A percentile compares a stretch with the other conserved stretches of the same genome.
phyloP scores from a whole-genome alignment of 2,329 filamentous ascomycete species.

The Fusarium incarnatum region DNA sequence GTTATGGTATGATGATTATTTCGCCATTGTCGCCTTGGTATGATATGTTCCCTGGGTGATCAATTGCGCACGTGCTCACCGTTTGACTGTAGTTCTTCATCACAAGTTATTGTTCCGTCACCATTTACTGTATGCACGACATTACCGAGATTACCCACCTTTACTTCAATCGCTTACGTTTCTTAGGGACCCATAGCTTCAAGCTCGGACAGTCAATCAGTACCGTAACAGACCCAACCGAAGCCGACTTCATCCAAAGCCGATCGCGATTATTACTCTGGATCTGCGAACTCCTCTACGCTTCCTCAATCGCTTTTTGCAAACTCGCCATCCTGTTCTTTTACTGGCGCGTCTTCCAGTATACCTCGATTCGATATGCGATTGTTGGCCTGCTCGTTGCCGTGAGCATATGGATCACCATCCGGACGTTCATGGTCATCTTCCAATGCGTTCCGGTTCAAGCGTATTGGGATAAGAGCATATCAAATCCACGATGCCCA shows the following conservation, averaged over 20 bases:
- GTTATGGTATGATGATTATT: slow-evolving; percentile 43
- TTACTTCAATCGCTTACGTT: background rate
- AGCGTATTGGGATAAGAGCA: slow-evolving; percentile 48
- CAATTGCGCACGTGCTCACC: background rate
- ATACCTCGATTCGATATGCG: slow-evolving; percentile 44
- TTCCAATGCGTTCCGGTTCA: slow-evolving; percentile 52
- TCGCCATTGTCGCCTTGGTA: slow-evolving; percentile 37
- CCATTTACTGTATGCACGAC: slow-evolving; percentile 23
- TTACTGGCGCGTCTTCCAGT: slow-evolving; percentile 48
- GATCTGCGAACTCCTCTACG: slow-evolving; percentile 39
- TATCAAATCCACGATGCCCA: slow-evolving; percentile 43
- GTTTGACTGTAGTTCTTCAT: slow-evolving; percentile 2
- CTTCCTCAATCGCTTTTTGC: slow-evolving; percentile 43
- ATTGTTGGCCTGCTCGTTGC: slow-evolving; percentile 40
- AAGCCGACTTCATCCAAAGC: background rate
- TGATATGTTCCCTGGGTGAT: background rate
- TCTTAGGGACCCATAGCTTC: slow-evolving; percentile 29
- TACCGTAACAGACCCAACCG: background rate
- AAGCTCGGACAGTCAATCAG: slow-evolving; percentile 29
- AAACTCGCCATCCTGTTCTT: slow-evolving; percentile 48
- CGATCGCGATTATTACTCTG: slow-evolving; percentile 32
- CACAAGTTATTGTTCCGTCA: slow-evolving; percentile 20
- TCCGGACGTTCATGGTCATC: slow-evolving; percentile 49
- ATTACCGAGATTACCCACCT: background rate
- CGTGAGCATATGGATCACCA: slow-evolving; percentile 43